Evolutionary conservation across 208 protist species (phyloP).

Genomic region (Trypanosoma brucei): DNA sequence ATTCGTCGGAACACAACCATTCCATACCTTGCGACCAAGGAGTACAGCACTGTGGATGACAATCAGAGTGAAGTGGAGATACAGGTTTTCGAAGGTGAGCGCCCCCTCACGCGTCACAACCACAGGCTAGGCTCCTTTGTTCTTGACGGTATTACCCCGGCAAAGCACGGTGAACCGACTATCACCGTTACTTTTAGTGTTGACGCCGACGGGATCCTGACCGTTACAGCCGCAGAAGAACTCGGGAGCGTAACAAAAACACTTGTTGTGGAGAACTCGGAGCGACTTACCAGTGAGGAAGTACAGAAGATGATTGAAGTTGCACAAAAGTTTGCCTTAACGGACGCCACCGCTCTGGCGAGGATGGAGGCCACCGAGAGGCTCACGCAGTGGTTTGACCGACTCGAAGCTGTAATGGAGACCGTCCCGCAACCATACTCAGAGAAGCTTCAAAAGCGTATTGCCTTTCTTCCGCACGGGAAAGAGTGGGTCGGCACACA

Average conservation of each 20-base stretch:
- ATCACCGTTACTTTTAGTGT: slow-evolving; percentile 97
- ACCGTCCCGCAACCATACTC: slow-evolving; percentile 32
- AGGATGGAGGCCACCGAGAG: slow-evolving; percentile 22
- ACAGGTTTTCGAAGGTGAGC: slow-evolving; percentile 99
- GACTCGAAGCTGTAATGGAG: slow-evolving; percentile 33
- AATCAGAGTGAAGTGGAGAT: slow-evolving; percentile 98
- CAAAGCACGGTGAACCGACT: slow-evolving; percentile 95
- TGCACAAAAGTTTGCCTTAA: slow-evolving; percentile 37
- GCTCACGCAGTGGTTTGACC: slow-evolving; percentile 31
- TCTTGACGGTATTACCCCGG: slow-evolving; percentile 93
- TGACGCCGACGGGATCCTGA: slow-evolving; percentile 97
- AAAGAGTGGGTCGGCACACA: slow-evolving; percentile 51
- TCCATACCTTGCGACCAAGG: slow-evolving; percentile 76
- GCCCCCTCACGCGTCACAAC: slow-evolving; percentile 96
- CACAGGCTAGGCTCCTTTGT: slow-evolving; percentile 95
- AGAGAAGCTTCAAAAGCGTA: slow-evolving; percentile 46
- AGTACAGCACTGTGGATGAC: slow-evolving; percentile 97
- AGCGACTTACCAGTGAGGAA: slow-evolving; percentile 56
- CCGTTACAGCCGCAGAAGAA: slow-evolving; percentile 95
- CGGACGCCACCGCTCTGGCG: slow-evolving; percentile 31
- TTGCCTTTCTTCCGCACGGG: slow-evolving; percentile 50
- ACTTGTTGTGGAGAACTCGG: slow-evolving; percentile 91
- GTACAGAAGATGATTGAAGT: slow-evolving; percentile 60
- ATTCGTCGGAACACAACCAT: slow-evolving; percentile 89
- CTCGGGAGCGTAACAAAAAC: slow-evolving; percentile 84